Evolutionary conservation across 2,329 filamentous ascomycete species (phyloP).

Genomic region (Fusarium coicis): DNA sequence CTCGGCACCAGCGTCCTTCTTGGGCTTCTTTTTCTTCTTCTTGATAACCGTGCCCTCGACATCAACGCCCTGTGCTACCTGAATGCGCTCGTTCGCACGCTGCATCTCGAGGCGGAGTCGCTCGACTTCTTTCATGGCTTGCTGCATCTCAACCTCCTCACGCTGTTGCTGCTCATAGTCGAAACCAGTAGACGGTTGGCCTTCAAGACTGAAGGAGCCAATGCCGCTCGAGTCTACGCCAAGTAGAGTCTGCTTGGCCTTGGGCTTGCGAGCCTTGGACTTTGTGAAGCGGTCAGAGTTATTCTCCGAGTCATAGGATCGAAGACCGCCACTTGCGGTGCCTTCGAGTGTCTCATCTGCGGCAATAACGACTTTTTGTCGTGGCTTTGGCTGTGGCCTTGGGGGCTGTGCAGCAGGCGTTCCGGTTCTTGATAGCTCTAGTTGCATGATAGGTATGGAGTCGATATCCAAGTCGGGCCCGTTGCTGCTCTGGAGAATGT

Average conservation of each 20-base stretch:
- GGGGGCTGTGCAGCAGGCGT: slow-evolving; percentile 47
- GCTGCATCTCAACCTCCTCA: slow-evolving; percentile 89
- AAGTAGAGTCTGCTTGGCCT: slow-evolving; percentile 74
- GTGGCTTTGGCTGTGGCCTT: slow-evolving; percentile 54
- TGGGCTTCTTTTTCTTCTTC: slow-evolving; percentile 67
- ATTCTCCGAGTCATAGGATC: slow-evolving; percentile 66
- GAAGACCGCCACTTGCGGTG: slow-evolving; percentile 59
- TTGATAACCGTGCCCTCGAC: slow-evolving; percentile 74
- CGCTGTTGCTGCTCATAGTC: slow-evolving; percentile 75
- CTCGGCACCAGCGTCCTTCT: slow-evolving; percentile 51
- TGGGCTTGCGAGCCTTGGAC: slow-evolving; percentile 60
- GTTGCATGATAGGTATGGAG: slow-evolving; percentile 93
- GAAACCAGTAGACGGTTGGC: slow-evolving; percentile 51
- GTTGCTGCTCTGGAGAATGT: slow-evolving; percentile 77
- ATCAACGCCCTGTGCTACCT: slow-evolving; percentile 75
- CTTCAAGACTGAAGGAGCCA: slow-evolving; percentile 74
- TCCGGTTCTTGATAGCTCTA: slow-evolving; percentile 74
- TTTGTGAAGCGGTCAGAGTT: slow-evolving; percentile 62
- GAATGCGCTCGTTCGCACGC: slow-evolving; percentile 78
- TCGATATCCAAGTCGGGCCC: slow-evolving; percentile 88
- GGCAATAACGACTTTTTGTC: slow-evolving; percentile 73
- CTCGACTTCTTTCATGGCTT: slow-evolving; percentile 90
- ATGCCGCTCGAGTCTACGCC: slow-evolving; percentile 90
- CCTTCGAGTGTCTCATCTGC: slow-evolving; percentile 77
- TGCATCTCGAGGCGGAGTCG: slow-evolving; percentile 89